Evolutionary conservation across 2,329 filamentous ascomycete species (phyloP).

Genomic region (Aspergillus tanneri): DNA sequence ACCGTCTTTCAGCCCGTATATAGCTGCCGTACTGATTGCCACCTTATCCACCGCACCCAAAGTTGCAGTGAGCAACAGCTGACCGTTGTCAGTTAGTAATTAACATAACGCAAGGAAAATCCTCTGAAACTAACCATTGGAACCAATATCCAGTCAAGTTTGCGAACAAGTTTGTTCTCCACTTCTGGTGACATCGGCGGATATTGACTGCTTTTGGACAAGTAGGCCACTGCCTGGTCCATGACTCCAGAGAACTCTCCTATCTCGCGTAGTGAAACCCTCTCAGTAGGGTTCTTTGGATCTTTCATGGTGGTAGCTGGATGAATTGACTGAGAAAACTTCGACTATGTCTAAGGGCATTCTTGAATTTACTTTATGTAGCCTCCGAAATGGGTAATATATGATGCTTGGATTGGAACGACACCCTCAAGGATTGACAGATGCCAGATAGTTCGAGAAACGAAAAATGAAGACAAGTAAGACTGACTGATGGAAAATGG

Average conservation of each 20-base stretch:
- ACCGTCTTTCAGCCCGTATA: slow-evolving; percentile 49
- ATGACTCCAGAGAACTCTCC: slow-evolving; percentile 7
- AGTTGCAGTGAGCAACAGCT: slow-evolving; percentile 29
- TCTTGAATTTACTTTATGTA: not conserved
- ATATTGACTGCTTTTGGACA: slow-evolving; percentile 20
- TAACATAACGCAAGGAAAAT: not conserved
- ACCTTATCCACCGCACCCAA: slow-evolving; percentile 32
- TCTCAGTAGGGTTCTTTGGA: not conserved
- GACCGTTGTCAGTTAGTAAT: not conserved
- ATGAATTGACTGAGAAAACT: not conserved
- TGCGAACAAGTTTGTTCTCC: slow-evolving; percentile 43
- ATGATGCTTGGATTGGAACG: too few species aligned
- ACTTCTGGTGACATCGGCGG: slow-evolving; percentile 23
- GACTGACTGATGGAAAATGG: too few species aligned
- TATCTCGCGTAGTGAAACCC: not conserved
- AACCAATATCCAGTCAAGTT: slow-evolving; percentile 58
- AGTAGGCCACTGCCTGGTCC: slow-evolving; percentile 29
- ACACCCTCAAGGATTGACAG: not conserved
- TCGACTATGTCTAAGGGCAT: not conserved
- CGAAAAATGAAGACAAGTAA: not conserved
- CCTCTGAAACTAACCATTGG: slow-evolving; percentile 50
- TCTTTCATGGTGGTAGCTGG: not conserved
- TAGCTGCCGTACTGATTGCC: slow-evolving; percentile 44
- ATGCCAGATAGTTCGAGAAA: not conserved
- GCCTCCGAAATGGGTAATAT: not conserved